Conservation (phyloP, 108 stramenopile genomes). For the Nannochloropsis oceanica region DNA sequence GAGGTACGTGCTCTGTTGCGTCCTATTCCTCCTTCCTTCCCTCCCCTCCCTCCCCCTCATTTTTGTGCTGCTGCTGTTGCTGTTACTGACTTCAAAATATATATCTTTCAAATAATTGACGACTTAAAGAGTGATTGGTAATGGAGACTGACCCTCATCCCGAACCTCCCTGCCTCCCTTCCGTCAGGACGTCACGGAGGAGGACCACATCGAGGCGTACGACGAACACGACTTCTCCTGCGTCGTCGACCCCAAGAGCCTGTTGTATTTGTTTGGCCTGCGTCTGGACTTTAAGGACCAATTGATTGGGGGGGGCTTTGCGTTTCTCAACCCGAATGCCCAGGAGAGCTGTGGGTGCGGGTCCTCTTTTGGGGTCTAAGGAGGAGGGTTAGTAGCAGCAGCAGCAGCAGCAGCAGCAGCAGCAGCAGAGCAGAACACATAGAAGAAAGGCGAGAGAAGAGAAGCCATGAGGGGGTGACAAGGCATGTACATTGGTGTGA, state of each 20-base stretch:
- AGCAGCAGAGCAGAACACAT: too few species aligned
- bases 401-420: too few species aligned
- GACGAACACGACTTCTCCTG: slow-evolving; percentile 48
- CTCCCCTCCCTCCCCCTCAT: background rate
- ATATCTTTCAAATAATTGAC: too few species aligned
- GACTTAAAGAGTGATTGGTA: too few species aligned
- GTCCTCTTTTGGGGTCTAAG: slow-evolving; percentile 72
- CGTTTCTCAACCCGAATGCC: slow-evolving; percentile 94
- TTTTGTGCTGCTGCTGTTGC: too few species aligned
- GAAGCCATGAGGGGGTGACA: background rate
- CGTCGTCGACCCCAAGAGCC: slow-evolving; percentile 78
- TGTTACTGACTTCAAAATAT: too few species aligned
- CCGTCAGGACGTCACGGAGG: slow-evolving; percentile 51
- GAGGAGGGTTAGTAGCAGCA: background rate
- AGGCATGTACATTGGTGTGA: background rate
- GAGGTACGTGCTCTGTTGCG: slow-evolving; percentile 3
- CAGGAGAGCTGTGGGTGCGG: slow-evolving; percentile 88
- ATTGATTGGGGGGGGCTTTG: slow-evolving; percentile 82
- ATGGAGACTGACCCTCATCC: too few species aligned
- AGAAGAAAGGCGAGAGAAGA: background rate
- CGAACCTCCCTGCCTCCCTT: background rate
- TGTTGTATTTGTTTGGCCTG: slow-evolving; percentile 84
- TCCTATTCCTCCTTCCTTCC: background rate
- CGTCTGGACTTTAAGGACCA: slow-evolving; percentile 82
- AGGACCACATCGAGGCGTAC: slow-evolving; percentile 62